Evolutionary conservation across 2,329 filamentous ascomycete species (phyloP).

Genomic region (Fusarium tanahbumbuense): DNA sequence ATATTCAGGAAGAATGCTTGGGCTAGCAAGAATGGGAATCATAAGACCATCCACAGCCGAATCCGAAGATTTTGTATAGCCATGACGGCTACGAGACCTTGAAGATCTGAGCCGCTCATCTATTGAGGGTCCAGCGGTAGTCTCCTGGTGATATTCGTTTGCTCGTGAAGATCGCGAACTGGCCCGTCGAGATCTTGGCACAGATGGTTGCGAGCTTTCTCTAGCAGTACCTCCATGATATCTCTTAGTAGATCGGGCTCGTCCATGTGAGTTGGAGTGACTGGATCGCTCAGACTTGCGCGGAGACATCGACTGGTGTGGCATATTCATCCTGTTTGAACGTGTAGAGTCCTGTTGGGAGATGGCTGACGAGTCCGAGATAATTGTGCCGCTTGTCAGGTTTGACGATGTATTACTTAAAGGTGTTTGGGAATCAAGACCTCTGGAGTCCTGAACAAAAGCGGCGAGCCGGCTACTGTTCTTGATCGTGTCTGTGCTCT

Average conservation of each 20-base stretch:
- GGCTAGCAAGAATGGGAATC: neutral
- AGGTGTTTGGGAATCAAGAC: constrained; percentile 11
- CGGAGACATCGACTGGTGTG: neutral
- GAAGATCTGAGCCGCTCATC: constrained; percentile 2
- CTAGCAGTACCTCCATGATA: constrained; percentile 44
- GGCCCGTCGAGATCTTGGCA: neutral
- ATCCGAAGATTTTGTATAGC: neutral
- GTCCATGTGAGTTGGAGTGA: neutral
- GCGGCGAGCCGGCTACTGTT: neutral
- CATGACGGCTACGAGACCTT: neutral
- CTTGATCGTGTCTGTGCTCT: neutral
- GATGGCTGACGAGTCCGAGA: constrained; percentile 8
- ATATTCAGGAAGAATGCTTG: neutral
- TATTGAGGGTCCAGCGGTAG: neutral
- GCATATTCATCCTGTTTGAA: neutral
- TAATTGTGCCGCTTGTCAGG: constrained; percentile 10
- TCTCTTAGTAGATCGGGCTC: constrained; percentile 20
- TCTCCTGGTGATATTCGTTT: neutral
- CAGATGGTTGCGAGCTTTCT: neutral
- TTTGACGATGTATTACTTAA: constrained; percentile 21
- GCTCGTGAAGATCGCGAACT: neutral
- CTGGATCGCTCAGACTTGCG: constrained; percentile 5
- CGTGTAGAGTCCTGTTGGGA: neutral
- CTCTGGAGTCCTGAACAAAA: neutral
- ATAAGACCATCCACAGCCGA: neutral